phyloP scores from a whole-genome alignment of 2,329 filamentous ascomycete genomes.

The Decorospora gaudefroyi region DNA sequence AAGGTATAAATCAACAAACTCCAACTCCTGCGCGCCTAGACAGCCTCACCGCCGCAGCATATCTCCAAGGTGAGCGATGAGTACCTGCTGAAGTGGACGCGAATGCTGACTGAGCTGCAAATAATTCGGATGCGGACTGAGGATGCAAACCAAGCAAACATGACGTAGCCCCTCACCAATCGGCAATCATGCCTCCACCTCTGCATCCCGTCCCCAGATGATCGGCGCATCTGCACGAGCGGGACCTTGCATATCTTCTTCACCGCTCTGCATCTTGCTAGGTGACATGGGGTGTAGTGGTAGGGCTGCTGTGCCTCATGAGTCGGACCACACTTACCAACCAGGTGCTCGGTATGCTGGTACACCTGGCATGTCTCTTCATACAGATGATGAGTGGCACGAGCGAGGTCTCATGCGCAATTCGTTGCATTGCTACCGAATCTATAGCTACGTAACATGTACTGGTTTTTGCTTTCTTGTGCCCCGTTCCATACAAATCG shows the following conservation, averaged over 20 bases:
- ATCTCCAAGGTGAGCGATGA: too few relatives aligned
- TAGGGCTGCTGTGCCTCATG: conserved; percentile 5
- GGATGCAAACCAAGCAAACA: conserved; percentile 17
- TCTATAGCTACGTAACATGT: conserved; percentile 2
- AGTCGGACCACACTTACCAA: background rate
- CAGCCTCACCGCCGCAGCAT: too few relatives aligned
- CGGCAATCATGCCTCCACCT: conserved; percentile 15
- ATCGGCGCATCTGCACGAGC: conserved; percentile 21
- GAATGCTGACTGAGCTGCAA: too few relatives aligned
- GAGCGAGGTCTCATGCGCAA: background rate
- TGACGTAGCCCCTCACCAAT: conserved; percentile 11
- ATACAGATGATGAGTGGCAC: background rate
- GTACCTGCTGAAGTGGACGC: too few relatives aligned
- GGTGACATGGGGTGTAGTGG: background rate
- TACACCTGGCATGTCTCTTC: conserved; percentile 13
- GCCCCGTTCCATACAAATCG: too few relatives aligned
- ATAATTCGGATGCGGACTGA: background rate
- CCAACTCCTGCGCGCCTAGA: too few relatives aligned
- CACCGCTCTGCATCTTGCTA: conserved; percentile 15
- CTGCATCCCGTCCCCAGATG: conserved; percentile 13
- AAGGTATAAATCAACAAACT: too few relatives aligned
- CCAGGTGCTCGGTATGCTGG: conserved; percentile 8
- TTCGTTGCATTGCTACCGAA: conserved; percentile 4
- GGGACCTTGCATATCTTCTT: conserved; percentile 24
- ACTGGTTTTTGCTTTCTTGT: too few relatives aligned